Base-by-base conservation (phyloP, 805 yeast species). In the Metschnikowia koreensis region DNA sequence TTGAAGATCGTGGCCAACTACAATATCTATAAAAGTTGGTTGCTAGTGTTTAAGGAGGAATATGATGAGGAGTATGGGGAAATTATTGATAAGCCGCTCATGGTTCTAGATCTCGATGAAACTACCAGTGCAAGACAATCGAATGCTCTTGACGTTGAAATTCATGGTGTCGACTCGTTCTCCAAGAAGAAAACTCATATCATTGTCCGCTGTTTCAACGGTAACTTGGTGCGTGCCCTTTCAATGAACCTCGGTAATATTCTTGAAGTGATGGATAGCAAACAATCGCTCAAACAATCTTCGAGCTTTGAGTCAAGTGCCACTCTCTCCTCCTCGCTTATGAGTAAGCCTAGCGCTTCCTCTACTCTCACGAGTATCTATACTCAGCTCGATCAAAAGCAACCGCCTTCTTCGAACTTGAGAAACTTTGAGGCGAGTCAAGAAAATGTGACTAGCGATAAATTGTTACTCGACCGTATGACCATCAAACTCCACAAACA, bases 31-130 rank as follows among this genome's bases (percentile, higher is more conserved):
- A 62, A 65, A 55, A 60, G 71, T 41, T 74, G 78, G 78, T 50
- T 74, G 46, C 60, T 74, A 43, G 62, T 71, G 1, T 74, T 74
- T 60, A 71, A 73, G 57, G 78, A 74, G 57, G 75, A 69, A 38
- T 61, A 48, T 48, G 76, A 69, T 46, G 66, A 57, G 15, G 60
- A 60, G 37, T 57, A 58, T 44, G 57, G 62, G 16, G 75, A 71
- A 50, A 58, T 62, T 10, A 52, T 68, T 17, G 79, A 74, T 48
- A 61, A 56, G 38, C 77, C 78, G 2, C 61, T 74, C 3, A 58
- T 74, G 46, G 60, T 74, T 22, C 55, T 74, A 46, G 69, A 71
- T 36, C 49, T 72, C 16, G 60, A 60, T 48, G 61, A 56, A 3
- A 55, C 46, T 11, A 64, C 71, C 26, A 63, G 63, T 9, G 51